Conservation (phyloP, 495 filamentous ascomycete species). For the Entonaema liquescens region DNA sequence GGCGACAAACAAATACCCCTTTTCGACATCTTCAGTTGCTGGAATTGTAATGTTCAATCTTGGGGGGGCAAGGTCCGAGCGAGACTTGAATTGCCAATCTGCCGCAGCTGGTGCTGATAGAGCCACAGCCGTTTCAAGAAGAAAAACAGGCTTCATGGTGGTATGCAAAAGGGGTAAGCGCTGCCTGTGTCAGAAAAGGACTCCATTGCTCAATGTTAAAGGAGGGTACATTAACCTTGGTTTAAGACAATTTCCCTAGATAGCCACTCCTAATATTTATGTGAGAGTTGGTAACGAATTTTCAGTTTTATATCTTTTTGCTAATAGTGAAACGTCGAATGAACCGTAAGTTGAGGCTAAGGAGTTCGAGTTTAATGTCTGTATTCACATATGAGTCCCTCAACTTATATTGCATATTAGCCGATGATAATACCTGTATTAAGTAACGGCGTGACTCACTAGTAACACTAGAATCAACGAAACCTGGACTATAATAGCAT, state of each 20-base stretch:
- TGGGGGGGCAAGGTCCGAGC: slow-evolving; percentile 38
- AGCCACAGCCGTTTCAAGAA: slow-evolving; percentile 27
- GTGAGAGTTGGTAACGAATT: not conserved
- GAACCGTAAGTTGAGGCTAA: not conserved
- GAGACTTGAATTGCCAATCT: not conserved
- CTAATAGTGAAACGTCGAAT: not conserved
- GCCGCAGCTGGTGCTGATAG: not conserved
- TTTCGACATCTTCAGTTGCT: slow-evolving; percentile 56
- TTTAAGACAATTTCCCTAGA: slow-evolving; percentile 52
- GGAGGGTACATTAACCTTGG: slow-evolving; percentile 68
- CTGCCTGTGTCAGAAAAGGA: slow-evolving; percentile 55
- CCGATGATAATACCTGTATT: not conserved
- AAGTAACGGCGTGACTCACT: not conserved
- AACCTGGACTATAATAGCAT: not conserved
- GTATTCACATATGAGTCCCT: not conserved
- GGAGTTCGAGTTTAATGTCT: not conserved
- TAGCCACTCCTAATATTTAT: slow-evolving; percentile 32
- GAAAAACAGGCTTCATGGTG: slow-evolving; percentile 49
- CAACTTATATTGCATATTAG: not conserved
- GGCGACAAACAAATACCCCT: slow-evolving; percentile 64
- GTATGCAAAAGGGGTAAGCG: slow-evolving; percentile 26
- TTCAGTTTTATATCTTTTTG: not conserved
- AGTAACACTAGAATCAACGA: not conserved
- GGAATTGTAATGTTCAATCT: slow-evolving; percentile 65
- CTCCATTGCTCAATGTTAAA: slow-evolving; percentile 46